Conservation (phyloP, 2,329 filamentous ascomycete species). For the Aureobasidium sp. region DNA sequence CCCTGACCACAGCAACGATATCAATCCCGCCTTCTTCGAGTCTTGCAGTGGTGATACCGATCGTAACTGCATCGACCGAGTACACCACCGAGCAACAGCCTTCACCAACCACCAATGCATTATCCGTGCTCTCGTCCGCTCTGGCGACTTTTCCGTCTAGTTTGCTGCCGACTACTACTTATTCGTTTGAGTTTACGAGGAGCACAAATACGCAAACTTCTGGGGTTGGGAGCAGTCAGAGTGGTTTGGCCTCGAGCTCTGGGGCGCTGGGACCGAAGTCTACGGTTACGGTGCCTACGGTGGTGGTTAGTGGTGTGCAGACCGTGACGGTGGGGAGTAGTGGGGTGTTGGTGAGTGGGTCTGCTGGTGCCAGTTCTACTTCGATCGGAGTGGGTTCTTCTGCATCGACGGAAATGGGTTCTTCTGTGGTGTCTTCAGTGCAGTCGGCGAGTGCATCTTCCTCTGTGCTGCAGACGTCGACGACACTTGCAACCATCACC, state of each 20-base stretch:
- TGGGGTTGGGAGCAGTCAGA: background rate
- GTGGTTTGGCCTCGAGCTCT: background rate
- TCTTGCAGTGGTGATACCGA: conserved; percentile 18
- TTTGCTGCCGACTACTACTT: background rate
- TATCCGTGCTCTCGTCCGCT: conserved; percentile 17
- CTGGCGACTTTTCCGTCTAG: conserved; percentile 14
- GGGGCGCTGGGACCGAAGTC: background rate
- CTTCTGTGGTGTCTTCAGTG: background rate
- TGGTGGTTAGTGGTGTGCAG: background rate
- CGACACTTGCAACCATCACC: too few species aligned
- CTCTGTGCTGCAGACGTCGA: background rate
- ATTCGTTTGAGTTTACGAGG: background rate
- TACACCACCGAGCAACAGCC: background rate
- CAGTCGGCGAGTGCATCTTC: background rate
- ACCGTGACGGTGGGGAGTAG: background rate
- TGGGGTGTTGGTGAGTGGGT: background rate
- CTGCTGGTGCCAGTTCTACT: background rate
- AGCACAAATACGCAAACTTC: too few species aligned
- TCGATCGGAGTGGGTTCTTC: background rate
- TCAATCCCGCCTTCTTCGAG: conserved; percentile 13
- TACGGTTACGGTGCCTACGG: background rate
- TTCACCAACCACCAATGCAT: conserved; percentile 13
- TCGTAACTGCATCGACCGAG: conserved; percentile 14
- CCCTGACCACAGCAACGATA: conserved; percentile 16
- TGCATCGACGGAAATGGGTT: background rate